A percentile compares a stretch with the other conserved stretches of the same genome.
Conservation (phyloP, 2,329 filamentous ascomycete genomes). For the Alternaria viburni region DNA sequence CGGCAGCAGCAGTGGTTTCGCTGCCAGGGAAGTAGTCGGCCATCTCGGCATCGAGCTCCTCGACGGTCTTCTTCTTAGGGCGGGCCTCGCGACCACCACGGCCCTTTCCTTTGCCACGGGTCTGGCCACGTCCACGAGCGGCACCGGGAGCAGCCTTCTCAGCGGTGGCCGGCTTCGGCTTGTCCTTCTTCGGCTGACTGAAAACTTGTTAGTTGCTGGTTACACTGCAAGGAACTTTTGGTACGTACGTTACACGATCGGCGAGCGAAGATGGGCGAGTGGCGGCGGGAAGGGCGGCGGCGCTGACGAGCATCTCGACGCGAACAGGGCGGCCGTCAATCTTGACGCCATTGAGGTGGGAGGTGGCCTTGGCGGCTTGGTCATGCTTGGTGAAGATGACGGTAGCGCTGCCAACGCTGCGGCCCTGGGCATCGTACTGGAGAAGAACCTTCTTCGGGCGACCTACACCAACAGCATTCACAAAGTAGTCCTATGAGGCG, state of each 20-base stretch:
- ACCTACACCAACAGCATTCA: conserved; percentile 84
- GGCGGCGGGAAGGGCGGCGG: conserved; percentile 71
- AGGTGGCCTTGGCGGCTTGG: conserved; percentile 82
- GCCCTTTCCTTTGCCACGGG: conserved; percentile 55
- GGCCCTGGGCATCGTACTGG: conserved; percentile 89
- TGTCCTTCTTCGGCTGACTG: conserved; percentile 67
- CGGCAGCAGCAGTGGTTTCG: conserved; percentile 52
- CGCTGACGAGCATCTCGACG: conserved; percentile 91
- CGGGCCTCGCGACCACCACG: conserved; percentile 58
- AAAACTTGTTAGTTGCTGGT: conserved; percentile 11
- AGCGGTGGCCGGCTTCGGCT: conserved; percentile 75
- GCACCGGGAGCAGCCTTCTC: conserved; percentile 67
- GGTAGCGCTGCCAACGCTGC: conserved; percentile 89
- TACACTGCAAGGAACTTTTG: too few relatives aligned
- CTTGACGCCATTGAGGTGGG: conserved; percentile 83
- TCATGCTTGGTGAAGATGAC: conserved; percentile 79
- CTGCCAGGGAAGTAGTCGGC: conserved; percentile 81
- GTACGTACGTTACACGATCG: conserved; percentile 79
- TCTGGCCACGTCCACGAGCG: conserved; percentile 51
- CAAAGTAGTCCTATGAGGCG: conserved; percentile 90
- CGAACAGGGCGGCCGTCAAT: conserved; percentile 92
- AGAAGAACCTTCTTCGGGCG: conserved; percentile 90
- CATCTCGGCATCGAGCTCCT: conserved; percentile 98
- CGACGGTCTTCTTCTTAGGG: conserved; percentile 88
- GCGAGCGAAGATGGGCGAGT: conserved; percentile 73